phyloP scores from a whole-genome alignment of 108 stramenopile species.

The Nitzschia putrida region DNA sequence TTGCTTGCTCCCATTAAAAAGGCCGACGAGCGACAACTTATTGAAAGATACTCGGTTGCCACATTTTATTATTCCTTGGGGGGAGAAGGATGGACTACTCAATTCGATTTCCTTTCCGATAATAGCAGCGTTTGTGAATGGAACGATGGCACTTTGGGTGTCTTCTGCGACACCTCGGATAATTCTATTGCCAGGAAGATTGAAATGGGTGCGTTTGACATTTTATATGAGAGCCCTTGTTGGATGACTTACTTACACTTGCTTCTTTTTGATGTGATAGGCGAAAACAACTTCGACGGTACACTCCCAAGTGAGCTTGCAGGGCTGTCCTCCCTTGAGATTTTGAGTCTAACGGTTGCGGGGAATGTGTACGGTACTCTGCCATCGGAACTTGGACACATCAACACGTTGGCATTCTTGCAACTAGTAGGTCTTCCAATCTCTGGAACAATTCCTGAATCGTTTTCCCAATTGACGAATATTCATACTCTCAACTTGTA shows the following conservation, averaged over 20 bases:
- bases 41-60: slow-evolving; percentile 9
- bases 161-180: slow-evolving; percentile 1
- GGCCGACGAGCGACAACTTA: background rate
- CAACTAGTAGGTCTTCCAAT: slow-evolving; percentile 14
- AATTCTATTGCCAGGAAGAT: background rate
- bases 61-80: background rate
- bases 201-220: background rate
- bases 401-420: slow-evolving; percentile 36
- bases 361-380: slow-evolving; percentile 27
- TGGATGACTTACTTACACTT: background rate
- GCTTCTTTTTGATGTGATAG: background rate
- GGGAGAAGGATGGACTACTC: background rate
- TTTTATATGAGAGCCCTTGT: too few species aligned
- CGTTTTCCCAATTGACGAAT: slow-evolving; percentile 18
- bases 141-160: slow-evolving; percentile 6
- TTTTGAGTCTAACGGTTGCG: background rate
- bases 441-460: slow-evolving; percentile 27
- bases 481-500: slow-evolving; percentile 12
- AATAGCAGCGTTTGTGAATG: slow-evolving; percentile 17
- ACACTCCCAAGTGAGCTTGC: slow-evolving; percentile 1
- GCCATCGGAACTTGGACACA: slow-evolving; percentile 22
- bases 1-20: background rate
- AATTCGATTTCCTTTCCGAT: slow-evolving; percentile 3
- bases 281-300: slow-evolving; percentile 2
- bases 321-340: background rate